Conservation (phyloP, 495 filamentous ascomycete species). For the Talaromyces nanjingensis region DNA sequence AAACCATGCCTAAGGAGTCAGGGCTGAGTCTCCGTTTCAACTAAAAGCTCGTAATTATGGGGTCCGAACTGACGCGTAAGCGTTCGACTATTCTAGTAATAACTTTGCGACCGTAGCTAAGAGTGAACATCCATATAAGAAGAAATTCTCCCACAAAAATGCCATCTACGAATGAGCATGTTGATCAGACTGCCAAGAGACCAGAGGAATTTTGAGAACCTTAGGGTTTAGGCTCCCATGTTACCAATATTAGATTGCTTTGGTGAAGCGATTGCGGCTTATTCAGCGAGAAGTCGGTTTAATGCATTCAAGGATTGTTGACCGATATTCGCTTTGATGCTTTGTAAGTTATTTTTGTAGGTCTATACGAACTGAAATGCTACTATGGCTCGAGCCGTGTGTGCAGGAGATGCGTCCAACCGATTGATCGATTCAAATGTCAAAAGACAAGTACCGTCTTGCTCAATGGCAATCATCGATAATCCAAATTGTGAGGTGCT, state of each 20-base stretch:
- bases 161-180: no score
- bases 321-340: neutral
- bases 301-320: neutral
- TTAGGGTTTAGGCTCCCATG: neutral
- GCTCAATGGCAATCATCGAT: neutral
- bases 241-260: slow-evolving; percentile 3
- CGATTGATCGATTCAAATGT: neutral
- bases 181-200: neutral
- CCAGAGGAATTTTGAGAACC: neutral
- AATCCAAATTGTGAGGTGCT: neutral
- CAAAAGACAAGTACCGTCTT: neutral
- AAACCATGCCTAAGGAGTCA: neutral
- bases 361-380: neutral
- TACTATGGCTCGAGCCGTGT: neutral
- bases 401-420: no score
- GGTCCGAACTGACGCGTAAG: neutral
- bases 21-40: neutral
- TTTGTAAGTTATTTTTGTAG: neutral
- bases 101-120: neutral
- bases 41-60: neutral
- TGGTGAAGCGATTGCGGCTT: neutral
- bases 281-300: neutral
- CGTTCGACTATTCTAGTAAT: no score
- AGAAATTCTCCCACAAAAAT: no score
- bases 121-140: neutral